These are phyloP conservation scores for Cadophora sp. DNA, from an alignment of 2,329 filamentous ascomycete species.

Conservation along the genomic window DNA sequence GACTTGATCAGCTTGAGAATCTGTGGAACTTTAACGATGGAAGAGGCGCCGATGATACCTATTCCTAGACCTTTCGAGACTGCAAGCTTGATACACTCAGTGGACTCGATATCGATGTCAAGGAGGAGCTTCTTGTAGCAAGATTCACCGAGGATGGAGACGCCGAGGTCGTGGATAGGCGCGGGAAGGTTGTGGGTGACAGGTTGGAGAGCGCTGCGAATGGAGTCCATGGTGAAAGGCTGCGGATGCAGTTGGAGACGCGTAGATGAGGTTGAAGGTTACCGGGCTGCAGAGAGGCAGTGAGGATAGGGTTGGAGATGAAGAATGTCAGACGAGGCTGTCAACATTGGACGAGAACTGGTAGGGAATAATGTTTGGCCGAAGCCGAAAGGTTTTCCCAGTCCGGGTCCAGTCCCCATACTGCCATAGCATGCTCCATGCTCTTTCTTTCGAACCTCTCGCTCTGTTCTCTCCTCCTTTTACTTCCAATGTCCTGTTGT, in stretches of 20 bases:
- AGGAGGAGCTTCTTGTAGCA: constrained; percentile 90
- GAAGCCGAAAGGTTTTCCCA: neutral
- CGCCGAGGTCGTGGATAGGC: constrained; percentile 75
- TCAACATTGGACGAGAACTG: neutral
- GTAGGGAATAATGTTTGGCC: neutral
- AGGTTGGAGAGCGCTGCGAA: constrained; percentile 67
- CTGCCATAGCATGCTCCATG: neutral
- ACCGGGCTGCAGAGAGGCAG: neutral
- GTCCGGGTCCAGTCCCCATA: neutral
- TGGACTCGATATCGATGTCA: constrained; percentile 79
- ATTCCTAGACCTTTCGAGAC: constrained; percentile 93
- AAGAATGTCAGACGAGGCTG: neutral
- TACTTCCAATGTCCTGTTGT: too few relatives aligned
- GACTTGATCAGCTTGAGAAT: constrained; percentile 89
- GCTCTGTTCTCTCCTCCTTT: too few relatives aligned
- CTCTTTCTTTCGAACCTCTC: neutral
- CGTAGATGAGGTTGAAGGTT: neutral
- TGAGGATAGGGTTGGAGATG: neutral
- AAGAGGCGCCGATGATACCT: constrained; percentile 88
- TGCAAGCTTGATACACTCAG: constrained; percentile 84
- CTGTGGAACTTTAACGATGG: constrained; percentile 95
- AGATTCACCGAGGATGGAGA: constrained; percentile 78
- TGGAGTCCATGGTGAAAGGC: constrained; percentile 59
- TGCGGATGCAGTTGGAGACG: neutral
- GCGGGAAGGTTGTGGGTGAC: constrained; percentile 76